A percentile compares a stretch with the other conserved stretches of the same genome.
Conservation (phyloP, 1,284 basidiomycete genomes). For the Cerrena zonata region DNA sequence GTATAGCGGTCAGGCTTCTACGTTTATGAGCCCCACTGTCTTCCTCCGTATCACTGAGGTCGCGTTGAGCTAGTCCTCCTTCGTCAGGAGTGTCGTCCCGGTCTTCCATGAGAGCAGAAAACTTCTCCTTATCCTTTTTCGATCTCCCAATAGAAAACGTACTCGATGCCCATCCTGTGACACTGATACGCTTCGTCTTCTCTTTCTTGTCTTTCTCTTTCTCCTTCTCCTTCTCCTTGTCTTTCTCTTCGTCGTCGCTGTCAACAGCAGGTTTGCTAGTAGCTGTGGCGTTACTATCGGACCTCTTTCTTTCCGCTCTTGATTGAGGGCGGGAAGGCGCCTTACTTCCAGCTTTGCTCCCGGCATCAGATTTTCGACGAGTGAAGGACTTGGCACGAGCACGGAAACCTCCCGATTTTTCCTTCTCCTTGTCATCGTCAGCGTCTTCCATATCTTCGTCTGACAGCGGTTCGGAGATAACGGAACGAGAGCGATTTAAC, state of each 20-base stretch:
- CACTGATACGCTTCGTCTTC: slow-evolving; percentile 33
- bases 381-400: slow-evolving; percentile 28
- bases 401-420: slow-evolving; percentile 4
- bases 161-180: slow-evolving; percentile 62
- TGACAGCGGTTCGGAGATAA: slow-evolving; percentile 10
- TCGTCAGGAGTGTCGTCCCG: slow-evolving; percentile 27
- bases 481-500: slow-evolving; percentile 8
- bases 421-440: slow-evolving; percentile 7
- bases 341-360: slow-evolving; percentile 43
- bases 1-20: too few relatives aligned
- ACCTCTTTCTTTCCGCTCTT: slow-evolving; percentile 51
- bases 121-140: slow-evolving; percentile 44
- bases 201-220: slow-evolving; percentile 23
- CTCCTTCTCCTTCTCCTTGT: slow-evolving; percentile 33
- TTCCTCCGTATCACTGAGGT: slow-evolving; percentile 22
- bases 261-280: slow-evolving; percentile 21
- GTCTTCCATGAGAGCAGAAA: slow-evolving; percentile 19
- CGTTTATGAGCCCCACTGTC: slow-evolving; percentile 27
- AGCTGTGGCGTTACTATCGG: slow-evolving; percentile 45
- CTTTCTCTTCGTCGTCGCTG: slow-evolving; percentile 13
- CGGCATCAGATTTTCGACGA: slow-evolving; percentile 38
- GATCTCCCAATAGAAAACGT: slow-evolving; percentile 48
- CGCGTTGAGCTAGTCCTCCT: slow-evolving; percentile 30
- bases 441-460: slow-evolving; percentile 4
- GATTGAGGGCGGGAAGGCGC: slow-evolving; percentile 53